A percentile compares a stretch with the other conserved stretches of the same genome.
These are phyloP conservation scores for Cercospora citrullina DNA, from an alignment of 2,329 filamentous ascomycete genomes.

Conservation along the genomic window DNA sequence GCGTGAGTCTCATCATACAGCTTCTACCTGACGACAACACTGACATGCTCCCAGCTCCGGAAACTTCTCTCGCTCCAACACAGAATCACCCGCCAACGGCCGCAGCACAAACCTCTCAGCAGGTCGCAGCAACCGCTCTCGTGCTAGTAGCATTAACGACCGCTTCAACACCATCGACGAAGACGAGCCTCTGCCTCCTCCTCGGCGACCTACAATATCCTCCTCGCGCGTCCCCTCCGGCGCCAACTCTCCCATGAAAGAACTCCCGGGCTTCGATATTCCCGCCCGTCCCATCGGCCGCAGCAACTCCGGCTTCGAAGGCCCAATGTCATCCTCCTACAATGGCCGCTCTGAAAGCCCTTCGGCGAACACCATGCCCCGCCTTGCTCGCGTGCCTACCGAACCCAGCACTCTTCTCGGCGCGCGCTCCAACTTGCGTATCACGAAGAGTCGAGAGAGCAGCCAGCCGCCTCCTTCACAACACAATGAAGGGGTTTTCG, in stretches of 20 bases:
- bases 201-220: constrained; percentile 56
- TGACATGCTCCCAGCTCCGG: not conserved
- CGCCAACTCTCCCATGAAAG: constrained; percentile 45
- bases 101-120: constrained; percentile 11
- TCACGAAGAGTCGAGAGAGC: constrained; percentile 34
- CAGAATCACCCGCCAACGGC: constrained; percentile 35
- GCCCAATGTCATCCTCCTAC: constrained; percentile 43
- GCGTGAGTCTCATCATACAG: constrained; percentile 49
- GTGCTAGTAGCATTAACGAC: constrained; percentile 60
- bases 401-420: constrained; percentile 54
- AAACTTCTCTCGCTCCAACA: constrained; percentile 25
- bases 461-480: constrained; percentile 10
- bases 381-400: constrained; percentile 55
- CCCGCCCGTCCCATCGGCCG: constrained; percentile 52
- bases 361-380: constrained; percentile 47
- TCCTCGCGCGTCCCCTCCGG: constrained; percentile 49
- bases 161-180: constrained; percentile 57
- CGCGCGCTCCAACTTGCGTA: constrained; percentile 51
- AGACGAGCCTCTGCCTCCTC: constrained; percentile 56
- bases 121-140: constrained; percentile 54
- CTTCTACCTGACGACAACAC: constrained; percentile 4
- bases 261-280: constrained; percentile 46
- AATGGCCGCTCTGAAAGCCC: constrained; percentile 46
- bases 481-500: constrained; percentile 47
- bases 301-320: constrained; percentile 54